phyloP scores from a whole-genome alignment of 805 yeast species.

The Saccharomycopsis fibuligera region DNA sequence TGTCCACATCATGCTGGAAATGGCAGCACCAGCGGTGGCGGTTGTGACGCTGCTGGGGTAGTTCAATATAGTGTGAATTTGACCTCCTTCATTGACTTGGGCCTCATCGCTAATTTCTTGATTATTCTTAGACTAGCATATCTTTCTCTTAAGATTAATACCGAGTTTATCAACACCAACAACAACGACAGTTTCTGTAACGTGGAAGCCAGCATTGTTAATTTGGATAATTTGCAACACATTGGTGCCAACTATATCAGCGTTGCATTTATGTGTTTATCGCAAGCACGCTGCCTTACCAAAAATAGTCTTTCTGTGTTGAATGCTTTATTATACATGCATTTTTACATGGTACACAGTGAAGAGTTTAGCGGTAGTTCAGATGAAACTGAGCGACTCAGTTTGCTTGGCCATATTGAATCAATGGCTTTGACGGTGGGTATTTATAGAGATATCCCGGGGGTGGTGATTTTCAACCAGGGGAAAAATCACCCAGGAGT shows the following conservation, averaged over 20 bases:
- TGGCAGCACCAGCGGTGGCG: too few species aligned
- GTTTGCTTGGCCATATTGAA: neutral
- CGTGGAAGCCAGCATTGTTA: constrained; percentile 7
- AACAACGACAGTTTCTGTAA: too few species aligned
- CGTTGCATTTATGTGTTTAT: constrained; percentile 10
- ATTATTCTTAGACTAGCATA: constrained; percentile 11
- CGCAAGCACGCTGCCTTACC: constrained; percentile 1
- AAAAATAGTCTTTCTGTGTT: constrained; percentile 6
- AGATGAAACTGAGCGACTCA: constrained; percentile 9
- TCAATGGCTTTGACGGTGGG: neutral
- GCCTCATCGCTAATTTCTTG: constrained; percentile 8
- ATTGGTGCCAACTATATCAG: constrained; percentile 6
- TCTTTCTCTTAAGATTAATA: constrained; percentile 6
- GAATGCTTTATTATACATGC: neutral
- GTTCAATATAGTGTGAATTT: neutral
- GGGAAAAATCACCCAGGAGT: constrained; percentile 7
- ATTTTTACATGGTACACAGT: constrained; percentile 1
- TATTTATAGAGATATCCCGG: constrained; percentile 6
- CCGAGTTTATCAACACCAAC: neutral
- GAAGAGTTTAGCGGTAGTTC: constrained; percentile 5
- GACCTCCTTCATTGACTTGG: constrained; percentile 9
- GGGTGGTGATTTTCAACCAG: neutral
- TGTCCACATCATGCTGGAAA: too few species aligned
- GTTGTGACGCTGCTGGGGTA: neutral
- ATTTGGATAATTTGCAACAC: constrained; percentile 2